These are phyloP conservation scores for Pythium oligandrum DNA, from an alignment of 352 stramenopile genomes.

Conservation along the genomic window DNA sequence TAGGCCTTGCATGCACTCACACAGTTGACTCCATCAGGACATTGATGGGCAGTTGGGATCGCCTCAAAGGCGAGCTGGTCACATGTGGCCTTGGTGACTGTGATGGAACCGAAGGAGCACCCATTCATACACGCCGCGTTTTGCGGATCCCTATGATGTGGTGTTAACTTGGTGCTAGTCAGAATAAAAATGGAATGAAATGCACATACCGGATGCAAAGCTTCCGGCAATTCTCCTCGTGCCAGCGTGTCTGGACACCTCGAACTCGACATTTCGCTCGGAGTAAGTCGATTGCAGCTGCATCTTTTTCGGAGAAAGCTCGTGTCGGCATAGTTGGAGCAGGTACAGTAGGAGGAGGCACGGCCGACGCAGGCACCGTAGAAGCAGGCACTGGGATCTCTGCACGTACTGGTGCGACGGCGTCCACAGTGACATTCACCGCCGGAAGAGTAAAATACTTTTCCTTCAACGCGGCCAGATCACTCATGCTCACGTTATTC, in stretches of 20 bases:
- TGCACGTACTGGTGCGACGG: not conserved
- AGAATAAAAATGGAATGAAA: not conserved
- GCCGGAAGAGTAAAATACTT: conserved; percentile 6
- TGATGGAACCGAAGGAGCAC: conserved; percentile 71
- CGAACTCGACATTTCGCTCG: conserved; percentile 51
- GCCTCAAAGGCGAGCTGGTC: conserved; percentile 34
- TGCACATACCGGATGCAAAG: conserved; percentile 41
- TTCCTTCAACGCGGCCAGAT: conserved; percentile 7
- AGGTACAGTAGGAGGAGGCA: not conserved
- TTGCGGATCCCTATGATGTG: conserved; percentile 34
- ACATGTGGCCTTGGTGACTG: conserved; percentile 60
- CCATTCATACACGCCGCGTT: conserved; percentile 72
- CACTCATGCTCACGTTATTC: conserved; percentile 4
- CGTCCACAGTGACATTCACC: conserved; percentile 4
- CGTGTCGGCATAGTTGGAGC: too few species aligned
- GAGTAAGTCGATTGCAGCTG: conserved; percentile 30
- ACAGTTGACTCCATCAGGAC: conserved; percentile 57
- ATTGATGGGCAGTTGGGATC: conserved; percentile 26
- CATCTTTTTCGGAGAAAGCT: conserved; percentile 10
- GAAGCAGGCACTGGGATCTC: not conserved
- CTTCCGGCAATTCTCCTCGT: conserved; percentile 68
- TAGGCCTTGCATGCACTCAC: conserved; percentile 52
- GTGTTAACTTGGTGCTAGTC: not conserved
- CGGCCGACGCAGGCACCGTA: not conserved
- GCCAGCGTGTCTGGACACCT: conserved; percentile 62